Evolutionary conservation across 345 rosid genomes (phyloP).

Genomic region (Citrus cavaleriei): DNA sequence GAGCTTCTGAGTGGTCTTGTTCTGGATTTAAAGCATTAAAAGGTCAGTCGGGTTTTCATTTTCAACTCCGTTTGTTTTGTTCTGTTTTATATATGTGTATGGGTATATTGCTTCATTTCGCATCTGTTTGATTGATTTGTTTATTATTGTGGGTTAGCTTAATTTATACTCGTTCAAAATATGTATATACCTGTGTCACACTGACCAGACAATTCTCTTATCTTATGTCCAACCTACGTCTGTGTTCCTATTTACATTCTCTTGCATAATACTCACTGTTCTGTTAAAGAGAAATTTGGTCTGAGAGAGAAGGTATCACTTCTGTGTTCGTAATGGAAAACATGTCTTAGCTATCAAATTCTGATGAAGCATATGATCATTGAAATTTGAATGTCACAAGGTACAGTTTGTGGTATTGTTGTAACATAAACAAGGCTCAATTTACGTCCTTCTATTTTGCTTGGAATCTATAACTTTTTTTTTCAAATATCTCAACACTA

Average conservation of each 20-base stretch:
- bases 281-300: neutral
- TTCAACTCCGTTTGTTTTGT: neutral
- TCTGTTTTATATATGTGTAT: no score
- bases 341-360: neutral
- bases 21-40: neutral
- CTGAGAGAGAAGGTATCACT: neutral
- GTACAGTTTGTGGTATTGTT: neutral
- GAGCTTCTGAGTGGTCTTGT: neutral
- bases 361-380: neutral
- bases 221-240: neutral
- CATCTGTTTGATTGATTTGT: constrained; percentile 1
- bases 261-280: neutral
- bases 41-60: constrained; percentile 1
- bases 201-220: no score
- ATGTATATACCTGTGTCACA: no score
- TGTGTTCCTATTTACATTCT: neutral
- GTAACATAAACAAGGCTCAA: neutral
- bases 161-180: neutral
- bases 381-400: neutral
- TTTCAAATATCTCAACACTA: neutral
- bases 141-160: neutral
- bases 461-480: neutral
- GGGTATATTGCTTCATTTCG: neutral
- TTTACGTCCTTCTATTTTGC: neutral
- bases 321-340: neutral